Base-by-base conservation (phyloP, 306 rosid species). In the Corylus heterophylla region DNA sequence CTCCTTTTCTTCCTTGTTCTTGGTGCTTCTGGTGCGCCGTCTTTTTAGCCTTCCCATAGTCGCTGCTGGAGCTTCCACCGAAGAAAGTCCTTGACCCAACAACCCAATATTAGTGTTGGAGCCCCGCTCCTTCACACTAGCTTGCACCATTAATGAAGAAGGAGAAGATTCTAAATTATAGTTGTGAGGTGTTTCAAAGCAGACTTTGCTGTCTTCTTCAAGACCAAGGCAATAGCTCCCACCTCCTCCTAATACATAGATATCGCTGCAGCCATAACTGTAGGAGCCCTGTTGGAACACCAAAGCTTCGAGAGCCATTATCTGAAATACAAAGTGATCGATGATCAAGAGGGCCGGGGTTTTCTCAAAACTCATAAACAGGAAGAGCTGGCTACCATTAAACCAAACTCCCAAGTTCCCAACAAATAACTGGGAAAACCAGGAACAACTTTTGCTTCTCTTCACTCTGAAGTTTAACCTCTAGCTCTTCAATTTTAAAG, bases 1-100 rank as follows among this genome's bases (percentile, higher is more conserved):
- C 83, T 85, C 88, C 42, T 81, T 54, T 49, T 81, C 80, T 69
- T 81, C 82, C 79, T 74, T 50, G 58, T 81, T 85, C 83, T 81
- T 85, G 62, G 42, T 42, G 22, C 25, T 77, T 52, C 75, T 75
- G 25, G 54, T 29, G 10, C 85, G 79, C 12, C 71, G 74, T 63
- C 83, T 70, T 72, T 81, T 85, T 35, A 66, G 47, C 71, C 67
- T n/a, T 25, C 73, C 74, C 1, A 47, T 18, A 16, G 58, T n/a
- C 37, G 76, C 58, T 7, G 62, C 69, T 8, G 78, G 77, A 55
- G 58, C 63, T 39, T 49, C 70, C 42, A 37, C 27, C 12, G 67
- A 50, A 54, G 70, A 27, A 76, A 55, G 51, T 4, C 16, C 47
- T n/a, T 4, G 63, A 39, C 9, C 72, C 16, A 42, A 20, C 16